phyloP scores from a whole-genome alignment of 495 filamentous ascomycete genomes.

The Tuber calosporum region DNA sequence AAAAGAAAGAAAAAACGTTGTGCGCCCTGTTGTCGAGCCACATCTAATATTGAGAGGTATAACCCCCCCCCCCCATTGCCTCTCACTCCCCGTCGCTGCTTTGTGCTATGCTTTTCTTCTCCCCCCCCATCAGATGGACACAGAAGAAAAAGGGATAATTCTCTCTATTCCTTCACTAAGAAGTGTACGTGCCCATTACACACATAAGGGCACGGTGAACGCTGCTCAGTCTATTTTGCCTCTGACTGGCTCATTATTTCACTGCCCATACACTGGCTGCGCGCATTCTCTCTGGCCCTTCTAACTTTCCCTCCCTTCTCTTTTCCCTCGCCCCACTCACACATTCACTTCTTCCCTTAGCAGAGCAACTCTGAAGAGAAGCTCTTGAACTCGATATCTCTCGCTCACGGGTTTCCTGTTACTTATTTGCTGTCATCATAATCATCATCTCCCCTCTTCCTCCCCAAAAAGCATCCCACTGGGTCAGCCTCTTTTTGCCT shows the following conservation, averaged over 20 bases:
- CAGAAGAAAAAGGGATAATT: conserved; percentile 2
- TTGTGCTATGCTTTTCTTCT: neutral
- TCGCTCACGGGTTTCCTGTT: neutral
- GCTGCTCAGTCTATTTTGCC: neutral
- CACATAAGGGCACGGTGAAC: neutral
- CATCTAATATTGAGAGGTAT: conserved; percentile 1
- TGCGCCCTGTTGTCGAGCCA: conserved; percentile 1
- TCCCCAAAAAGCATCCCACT: neutral
- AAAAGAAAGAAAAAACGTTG: neutral
- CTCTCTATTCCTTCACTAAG: neutral
- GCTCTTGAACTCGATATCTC: neutral
- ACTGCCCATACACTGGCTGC: neutral
- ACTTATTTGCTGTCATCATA: neutral
- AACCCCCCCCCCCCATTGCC: neutral
- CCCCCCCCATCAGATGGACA: neutral
- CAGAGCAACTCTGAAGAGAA: neutral
- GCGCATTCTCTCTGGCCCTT: neutral
- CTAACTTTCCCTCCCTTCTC: neutral
- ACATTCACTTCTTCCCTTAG: neutral
- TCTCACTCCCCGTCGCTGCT: neutral
- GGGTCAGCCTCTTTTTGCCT: neutral
- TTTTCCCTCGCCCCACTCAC: conserved; percentile 3
- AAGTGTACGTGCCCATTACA: neutral
- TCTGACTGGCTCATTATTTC: neutral
- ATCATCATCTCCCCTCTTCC: neutral